Base-by-base conservation (phyloP, 139 green algal species). In the Spirogloea muscicola region DNA sequence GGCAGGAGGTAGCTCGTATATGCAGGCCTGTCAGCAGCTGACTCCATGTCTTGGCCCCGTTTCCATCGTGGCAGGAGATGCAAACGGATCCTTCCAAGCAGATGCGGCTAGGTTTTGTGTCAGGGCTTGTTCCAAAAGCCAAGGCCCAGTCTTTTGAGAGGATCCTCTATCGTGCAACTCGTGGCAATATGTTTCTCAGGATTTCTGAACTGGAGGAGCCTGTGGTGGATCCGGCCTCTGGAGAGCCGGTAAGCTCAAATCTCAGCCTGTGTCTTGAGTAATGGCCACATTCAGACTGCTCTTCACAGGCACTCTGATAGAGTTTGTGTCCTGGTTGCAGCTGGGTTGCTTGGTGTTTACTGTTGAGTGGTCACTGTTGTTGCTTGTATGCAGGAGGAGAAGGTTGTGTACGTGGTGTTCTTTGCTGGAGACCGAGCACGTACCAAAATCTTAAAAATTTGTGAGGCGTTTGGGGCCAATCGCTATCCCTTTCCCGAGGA, bases 401-500 rank as follows among this genome's bases (percentile, higher is more conserved):
- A 98, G 88, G 70, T 82, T 27, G 94, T 98, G 49, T 98, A 96
- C 84, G 90, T 97, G 27, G 91, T 97, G 10, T 99, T 99, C 84
- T 98, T 96, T 72, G 87, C 94, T 34, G 94, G 94, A 48, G 95
- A 98, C 74, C 80, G 91, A 0, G 91, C 93, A 0, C 82, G 89
- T 13, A 72, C 83, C 49, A 98, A 98, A 86, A 91, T 98, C 44
- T 72, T 91, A 7, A 98, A 96, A 87, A 97, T 96, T 62, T 96
- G 90, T 58, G 93, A 98, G 63, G 91, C 92, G 1, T 98, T 94
- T 72, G 74, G 79, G 42, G 94, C 94, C 60, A 97, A 96, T 86
- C 87, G 91, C 43, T 99, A 99, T 81, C 94, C 94, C 21, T 94
- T 98, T 74, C 94, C 94, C 10, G 94, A 99, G 73, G 93, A 98